Evolutionary conservation across 1,139 yeast genomes (phyloP).

Genomic region (Neolecta irregularis): DNA sequence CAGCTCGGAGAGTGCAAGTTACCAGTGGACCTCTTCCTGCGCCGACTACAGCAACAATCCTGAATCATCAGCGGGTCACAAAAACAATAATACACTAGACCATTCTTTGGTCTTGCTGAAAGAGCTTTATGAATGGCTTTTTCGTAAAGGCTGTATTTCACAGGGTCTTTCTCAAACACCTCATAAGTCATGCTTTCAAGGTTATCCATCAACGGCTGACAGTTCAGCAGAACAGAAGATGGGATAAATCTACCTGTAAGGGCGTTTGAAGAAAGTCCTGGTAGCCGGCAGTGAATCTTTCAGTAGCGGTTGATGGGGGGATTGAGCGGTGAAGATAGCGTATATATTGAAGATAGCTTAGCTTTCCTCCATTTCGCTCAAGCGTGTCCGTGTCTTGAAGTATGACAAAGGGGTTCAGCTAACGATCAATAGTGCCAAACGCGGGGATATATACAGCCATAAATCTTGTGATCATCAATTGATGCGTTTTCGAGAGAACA

Average conservation of each 20-base stretch:
- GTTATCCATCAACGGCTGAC: slow-evolving; percentile 43
- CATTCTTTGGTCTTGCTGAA: slow-evolving; percentile 21
- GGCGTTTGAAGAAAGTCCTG: slow-evolving; percentile 40
- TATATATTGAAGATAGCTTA: slow-evolving; percentile 36
- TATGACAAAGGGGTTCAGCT: slow-evolving; percentile 22
- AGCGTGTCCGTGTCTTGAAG: slow-evolving; percentile 22
- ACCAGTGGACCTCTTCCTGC: slow-evolving; percentile 81
- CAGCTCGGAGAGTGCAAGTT: slow-evolving; percentile 34
- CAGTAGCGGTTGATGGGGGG: slow-evolving; percentile 24
- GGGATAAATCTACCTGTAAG: slow-evolving; percentile 25
- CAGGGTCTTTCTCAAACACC: slow-evolving; percentile 51
- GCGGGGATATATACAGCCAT: neutral
- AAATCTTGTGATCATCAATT: slow-evolving; percentile 22
- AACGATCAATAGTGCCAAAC: neutral
- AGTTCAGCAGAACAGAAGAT: neutral
- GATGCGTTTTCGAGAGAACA: slow-evolving; percentile 42
- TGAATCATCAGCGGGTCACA: neutral
- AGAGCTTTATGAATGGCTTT: slow-evolving; percentile 50
- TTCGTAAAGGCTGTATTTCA: slow-evolving; percentile 53
- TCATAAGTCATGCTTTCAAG: slow-evolving; percentile 46
- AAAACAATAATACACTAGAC: slow-evolving; percentile 2
- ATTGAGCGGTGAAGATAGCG: slow-evolving; percentile 33
- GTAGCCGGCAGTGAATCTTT: slow-evolving; percentile 25
- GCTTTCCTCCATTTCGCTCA: slow-evolving; percentile 27
- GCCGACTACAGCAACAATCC: slow-evolving; percentile 49